Conservation (phyloP, 1,284 basidiomycete species). For the Cryptococcus wingfieldii region DNA sequence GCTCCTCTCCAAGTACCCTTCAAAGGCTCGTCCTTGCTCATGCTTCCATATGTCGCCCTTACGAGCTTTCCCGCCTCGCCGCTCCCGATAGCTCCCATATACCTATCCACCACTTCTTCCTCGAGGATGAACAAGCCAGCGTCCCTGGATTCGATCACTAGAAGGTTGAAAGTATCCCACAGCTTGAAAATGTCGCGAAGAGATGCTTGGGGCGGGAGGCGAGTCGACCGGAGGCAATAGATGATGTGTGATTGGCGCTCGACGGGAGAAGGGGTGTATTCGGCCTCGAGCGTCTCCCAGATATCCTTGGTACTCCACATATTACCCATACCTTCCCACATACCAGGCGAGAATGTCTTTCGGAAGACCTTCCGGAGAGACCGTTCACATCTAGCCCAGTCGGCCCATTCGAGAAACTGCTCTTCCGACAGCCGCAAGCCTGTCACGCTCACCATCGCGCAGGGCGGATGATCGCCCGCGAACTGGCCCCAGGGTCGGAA, state of each 20-base stretch:
- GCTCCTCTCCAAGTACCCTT: no score
- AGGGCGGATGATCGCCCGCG: not conserved
- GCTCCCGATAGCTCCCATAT: not conserved
- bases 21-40: no score
- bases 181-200: not conserved
- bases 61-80: not conserved
- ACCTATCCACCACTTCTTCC: not conserved
- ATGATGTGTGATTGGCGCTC: not conserved
- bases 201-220: not conserved
- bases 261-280: not conserved
- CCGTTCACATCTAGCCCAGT: not conserved
- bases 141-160: not conserved
- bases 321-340: not conserved
- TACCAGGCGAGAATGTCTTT: not conserved
- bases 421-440: not conserved
- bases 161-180: not conserved
- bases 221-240: not conserved
- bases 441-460: not conserved
- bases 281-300: not conserved
- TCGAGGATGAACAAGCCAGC: not conserved
- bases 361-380: not conserved
- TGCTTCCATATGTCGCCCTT: not conserved
- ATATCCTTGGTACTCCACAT: conserved; percentile 1
- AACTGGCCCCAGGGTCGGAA: not conserved
- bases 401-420: not conserved